Conservation (phyloP, 805 yeast genomes). For the Sugiyamaella marilandica region DNA sequence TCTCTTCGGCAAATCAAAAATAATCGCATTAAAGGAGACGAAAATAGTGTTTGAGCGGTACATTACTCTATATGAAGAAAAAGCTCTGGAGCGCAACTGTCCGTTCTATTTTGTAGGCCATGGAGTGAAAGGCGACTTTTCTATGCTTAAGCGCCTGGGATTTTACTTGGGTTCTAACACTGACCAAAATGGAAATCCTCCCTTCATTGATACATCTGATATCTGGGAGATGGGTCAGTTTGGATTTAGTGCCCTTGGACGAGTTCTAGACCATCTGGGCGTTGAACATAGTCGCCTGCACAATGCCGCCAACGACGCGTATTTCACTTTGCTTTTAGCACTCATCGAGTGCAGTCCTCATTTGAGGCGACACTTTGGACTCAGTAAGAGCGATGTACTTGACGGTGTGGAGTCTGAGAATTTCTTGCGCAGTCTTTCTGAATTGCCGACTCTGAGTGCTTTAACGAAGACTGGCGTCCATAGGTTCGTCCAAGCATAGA, state of each 20-base stretch:
- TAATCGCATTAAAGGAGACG: conserved; percentile 35
- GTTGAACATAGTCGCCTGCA: conserved; percentile 59
- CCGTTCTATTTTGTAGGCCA: conserved; percentile 50
- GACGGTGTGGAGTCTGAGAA: background rate
- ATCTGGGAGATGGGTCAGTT: conserved; percentile 36
- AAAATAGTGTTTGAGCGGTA: conserved; percentile 24
- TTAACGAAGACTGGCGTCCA: background rate
- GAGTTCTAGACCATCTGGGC: conserved; percentile 41
- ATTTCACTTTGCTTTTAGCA: conserved; percentile 44
- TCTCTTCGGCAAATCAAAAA: conserved; percentile 45
- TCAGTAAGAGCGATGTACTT: background rate
- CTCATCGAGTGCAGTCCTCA: background rate
- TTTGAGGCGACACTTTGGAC: background rate
- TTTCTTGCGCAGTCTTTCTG: background rate
- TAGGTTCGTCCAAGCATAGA: too few relatives aligned
- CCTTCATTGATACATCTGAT: conserved; percentile 45
- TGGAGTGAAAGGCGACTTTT: conserved; percentile 49
- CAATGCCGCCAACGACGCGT: conserved; percentile 70
- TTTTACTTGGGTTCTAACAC: conserved; percentile 27
- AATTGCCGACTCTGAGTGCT: background rate
- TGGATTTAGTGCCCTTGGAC: conserved; percentile 34
- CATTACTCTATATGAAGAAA: conserved; percentile 1
- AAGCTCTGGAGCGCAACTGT: conserved; percentile 1
- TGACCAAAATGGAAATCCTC: conserved; percentile 34
- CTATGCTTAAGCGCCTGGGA: conserved; percentile 46